Percentiles rank a stretch among this genome's conserved stretches.
Conservation (phyloP, 2,329 filamentous ascomycete species). For the Penicillium sp. region DNA sequence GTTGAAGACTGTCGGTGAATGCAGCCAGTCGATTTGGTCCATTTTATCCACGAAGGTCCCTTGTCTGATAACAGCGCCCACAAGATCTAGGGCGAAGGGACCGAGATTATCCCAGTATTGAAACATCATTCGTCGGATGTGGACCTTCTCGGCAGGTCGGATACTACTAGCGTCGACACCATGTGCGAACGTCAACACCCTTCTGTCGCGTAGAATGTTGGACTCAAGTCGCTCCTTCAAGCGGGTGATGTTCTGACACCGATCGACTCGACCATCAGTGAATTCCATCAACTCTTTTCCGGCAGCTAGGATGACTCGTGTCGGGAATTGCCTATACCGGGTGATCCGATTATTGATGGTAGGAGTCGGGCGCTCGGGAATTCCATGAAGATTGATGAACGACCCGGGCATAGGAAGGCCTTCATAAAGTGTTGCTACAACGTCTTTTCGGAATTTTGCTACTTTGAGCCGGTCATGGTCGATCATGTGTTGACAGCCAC, state of each 20-base stretch:
- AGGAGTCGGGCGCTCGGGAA: conserved; percentile 33
- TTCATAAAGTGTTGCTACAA: conserved; percentile 46
- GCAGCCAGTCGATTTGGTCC: conserved; percentile 74
- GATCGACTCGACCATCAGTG: conserved; percentile 51
- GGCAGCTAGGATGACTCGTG: conserved; percentile 2
- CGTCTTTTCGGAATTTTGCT: conserved; percentile 59
- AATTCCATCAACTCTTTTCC: conserved; percentile 54
- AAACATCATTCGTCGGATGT: conserved; percentile 47
- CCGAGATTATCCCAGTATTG: conserved; percentile 43
- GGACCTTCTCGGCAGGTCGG: conserved; percentile 25
- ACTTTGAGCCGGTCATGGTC: conserved; percentile 60
- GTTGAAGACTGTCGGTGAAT: conserved; percentile 61
- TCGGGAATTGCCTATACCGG: conserved; percentile 21
- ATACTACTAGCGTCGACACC: conserved; percentile 13
- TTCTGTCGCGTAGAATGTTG: conserved; percentile 46
- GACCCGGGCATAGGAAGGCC: conserved; percentile 65
- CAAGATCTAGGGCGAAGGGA: conserved; percentile 40
- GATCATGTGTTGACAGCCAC: conserved; percentile 50
- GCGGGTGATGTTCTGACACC: conserved; percentile 44
- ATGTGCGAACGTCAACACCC: conserved; percentile 36
- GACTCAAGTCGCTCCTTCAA: conserved; percentile 27
- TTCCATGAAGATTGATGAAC: conserved; percentile 56
- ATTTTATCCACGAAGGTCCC: conserved; percentile 57
- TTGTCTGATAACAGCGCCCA: conserved; percentile 44
- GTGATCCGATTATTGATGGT: not conserved